A percentile compares a stretch with the other conserved stretches of the same genome.
These are phyloP conservation scores for Amphibolis antarctica DNA, from an alignment of 106 monocot genomes.

Conservation along the genomic window DNA sequence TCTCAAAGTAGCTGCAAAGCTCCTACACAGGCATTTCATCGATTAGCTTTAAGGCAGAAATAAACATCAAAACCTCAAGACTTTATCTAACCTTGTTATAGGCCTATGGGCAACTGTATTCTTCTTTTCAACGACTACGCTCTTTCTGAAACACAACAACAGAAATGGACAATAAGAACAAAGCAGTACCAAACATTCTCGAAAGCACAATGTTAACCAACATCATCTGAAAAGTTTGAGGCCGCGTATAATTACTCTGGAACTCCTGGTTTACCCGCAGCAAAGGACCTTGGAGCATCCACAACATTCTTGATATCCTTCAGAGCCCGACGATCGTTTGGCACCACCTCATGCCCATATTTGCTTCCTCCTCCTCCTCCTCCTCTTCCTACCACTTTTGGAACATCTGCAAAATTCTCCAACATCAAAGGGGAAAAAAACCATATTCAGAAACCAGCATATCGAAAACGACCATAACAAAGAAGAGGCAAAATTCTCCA, in stretches of 20 bases:
- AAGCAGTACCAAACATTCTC: not conserved
- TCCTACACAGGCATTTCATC: slow-evolving; percentile 27
- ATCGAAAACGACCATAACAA: not conserved
- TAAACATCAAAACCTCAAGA: not conserved
- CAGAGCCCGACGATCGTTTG: slow-evolving; percentile 54
- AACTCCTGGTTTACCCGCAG: slow-evolving; percentile 32
- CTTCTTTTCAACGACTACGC: slow-evolving; percentile 15
- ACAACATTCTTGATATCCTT: slow-evolving; percentile 63
- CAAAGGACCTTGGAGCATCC: slow-evolving; percentile 30
- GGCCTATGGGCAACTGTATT: slow-evolving; percentile 24
- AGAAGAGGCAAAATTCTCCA: not conserved
- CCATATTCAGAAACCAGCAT: not conserved
- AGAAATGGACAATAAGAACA: not conserved
- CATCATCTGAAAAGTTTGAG: not conserved
- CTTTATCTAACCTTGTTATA: slow-evolving; percentile 46
- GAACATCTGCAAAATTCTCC: not conserved
- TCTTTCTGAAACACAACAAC: slow-evolving; percentile 28
- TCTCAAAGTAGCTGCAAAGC: slow-evolving; percentile 57
- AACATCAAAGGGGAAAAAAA: not conserved
- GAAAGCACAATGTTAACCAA: not conserved
- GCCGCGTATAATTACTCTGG: slow-evolving; percentile 26
- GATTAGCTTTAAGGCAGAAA: not conserved
- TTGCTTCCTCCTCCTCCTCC: not conserved
- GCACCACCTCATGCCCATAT: slow-evolving; percentile 20
- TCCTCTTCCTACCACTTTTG: not conserved